A percentile compares a stretch with the other conserved stretches of the same genome.
Conservation (phyloP, 1,284 basidiomycete genomes). For the Anthracocystis panici-leucophaei region DNA sequence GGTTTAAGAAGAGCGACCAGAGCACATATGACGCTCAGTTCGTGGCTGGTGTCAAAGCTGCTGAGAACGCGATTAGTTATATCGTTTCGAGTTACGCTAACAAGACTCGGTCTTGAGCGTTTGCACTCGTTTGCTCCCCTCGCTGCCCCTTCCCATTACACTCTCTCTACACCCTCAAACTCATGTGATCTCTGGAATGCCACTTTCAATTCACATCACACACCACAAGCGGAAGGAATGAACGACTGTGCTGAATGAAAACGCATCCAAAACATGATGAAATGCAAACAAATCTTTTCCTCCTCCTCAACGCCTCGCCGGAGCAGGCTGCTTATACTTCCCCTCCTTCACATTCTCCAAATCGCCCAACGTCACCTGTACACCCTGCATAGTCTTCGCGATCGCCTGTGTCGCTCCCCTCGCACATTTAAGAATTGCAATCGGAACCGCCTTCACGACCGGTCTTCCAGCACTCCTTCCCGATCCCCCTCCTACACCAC, state of each 20-base stretch:
- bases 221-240: not conserved
- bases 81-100: conserved; percentile 33
- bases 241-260: not conserved
- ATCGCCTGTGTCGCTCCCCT: conserved; percentile 96
- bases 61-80: conserved; percentile 45
- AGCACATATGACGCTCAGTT: conserved; percentile 44
- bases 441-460: conserved; percentile 94
- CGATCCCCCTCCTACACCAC: conserved; percentile 57
- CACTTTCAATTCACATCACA: too few relatives aligned
- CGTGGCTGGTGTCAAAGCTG: conserved; percentile 43
- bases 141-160: conserved; percentile 5
- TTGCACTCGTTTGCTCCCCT: not conserved
- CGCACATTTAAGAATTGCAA: conserved; percentile 95
- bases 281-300: not conserved
- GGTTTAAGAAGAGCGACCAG: conserved; percentile 23
- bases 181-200: not conserved
- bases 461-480: conserved; percentile 70
- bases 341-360: conserved; percentile 39
- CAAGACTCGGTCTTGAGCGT: conserved; percentile 10
- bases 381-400: conserved; percentile 90
- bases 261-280: not conserved
- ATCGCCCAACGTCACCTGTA: conserved; percentile 78
- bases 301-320: not conserved
- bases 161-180: not conserved
- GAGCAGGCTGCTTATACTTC: conserved; percentile 57